Conservation (phyloP, 768 basidiomycete genomes). For the Tulasnella calospora region DNA sequence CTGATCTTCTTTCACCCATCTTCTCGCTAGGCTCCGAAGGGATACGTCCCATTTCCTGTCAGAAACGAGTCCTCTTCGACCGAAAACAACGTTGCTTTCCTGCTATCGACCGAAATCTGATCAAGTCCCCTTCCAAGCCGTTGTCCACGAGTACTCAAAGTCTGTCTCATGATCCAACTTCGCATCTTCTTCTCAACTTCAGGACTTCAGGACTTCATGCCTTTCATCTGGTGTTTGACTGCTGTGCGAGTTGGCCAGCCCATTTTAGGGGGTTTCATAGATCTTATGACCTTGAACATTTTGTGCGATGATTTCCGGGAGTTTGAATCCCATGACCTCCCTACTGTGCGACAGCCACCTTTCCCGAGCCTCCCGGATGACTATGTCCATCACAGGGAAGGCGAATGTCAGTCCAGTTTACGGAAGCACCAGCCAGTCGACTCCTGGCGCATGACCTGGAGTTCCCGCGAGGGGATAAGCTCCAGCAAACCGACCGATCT, state of each 20-base stretch:
- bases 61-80: background rate
- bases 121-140: background rate
- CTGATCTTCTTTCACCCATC: background rate
- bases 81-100: background rate
- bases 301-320: background rate
- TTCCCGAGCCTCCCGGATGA: background rate
- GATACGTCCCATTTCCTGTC: background rate
- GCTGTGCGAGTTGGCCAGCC: background rate
- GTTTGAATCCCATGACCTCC: background rate
- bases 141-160: background rate
- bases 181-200: background rate
- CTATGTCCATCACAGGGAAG: background rate
- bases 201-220: background rate
- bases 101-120: conserved; percentile 2
- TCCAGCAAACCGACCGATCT: background rate
- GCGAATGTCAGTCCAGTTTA: background rate
- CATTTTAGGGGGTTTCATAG: background rate
- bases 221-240: background rate
- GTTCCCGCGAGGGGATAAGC: background rate
- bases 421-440: background rate
- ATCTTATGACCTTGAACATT: background rate
- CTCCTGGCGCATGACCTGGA: background rate
- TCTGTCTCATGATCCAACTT: background rate
- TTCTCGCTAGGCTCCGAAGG: background rate
- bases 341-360: too few relatives aligned